phyloP scores from a whole-genome alignment of 2,329 filamentous ascomycete species.

The Ceratocystis variospora region DNA sequence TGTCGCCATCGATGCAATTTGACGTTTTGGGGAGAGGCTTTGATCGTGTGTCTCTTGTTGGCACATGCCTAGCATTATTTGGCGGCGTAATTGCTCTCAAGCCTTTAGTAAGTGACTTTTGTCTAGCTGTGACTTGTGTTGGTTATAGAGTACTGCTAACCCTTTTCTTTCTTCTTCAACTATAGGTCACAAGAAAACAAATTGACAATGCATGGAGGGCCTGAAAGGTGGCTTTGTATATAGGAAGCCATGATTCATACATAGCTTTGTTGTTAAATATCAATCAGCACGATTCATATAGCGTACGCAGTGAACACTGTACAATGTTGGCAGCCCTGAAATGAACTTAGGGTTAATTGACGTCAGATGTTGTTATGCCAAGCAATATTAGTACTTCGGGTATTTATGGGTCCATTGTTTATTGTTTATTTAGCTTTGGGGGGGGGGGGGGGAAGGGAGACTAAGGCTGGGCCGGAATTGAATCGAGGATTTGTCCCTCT shows the following conservation, averaged over 20 bases:
- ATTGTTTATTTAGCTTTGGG: too few relatives aligned
- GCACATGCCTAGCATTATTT: conserved; percentile 68
- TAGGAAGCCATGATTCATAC: not conserved
- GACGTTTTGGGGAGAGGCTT: conserved; percentile 90
- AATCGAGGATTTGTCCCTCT: too few relatives aligned
- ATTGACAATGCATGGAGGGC: conserved; percentile 51
- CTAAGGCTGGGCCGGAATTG: too few relatives aligned
- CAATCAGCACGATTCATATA: not conserved
- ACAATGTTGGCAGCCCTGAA: not conserved
- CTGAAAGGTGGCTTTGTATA: conserved; percentile 2
- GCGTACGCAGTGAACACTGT: not conserved
- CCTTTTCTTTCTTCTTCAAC: not conserved
- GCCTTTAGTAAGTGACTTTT: conserved; percentile 56
- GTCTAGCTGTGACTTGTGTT: not conserved
- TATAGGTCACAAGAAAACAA: conserved; percentile 48
- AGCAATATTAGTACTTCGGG: too few relatives aligned
- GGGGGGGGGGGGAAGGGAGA: not conserved
- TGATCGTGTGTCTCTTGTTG: conserved; percentile 72
- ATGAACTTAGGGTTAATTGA: not conserved
- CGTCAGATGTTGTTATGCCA: not conserved
- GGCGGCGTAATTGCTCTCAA: conserved; percentile 64
- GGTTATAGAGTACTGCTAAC: conserved; percentile 25
- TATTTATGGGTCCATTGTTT: too few relatives aligned
- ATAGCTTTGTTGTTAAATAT: not conserved
- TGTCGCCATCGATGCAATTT: conserved; percentile 79